phyloP scores from a whole-genome alignment of 106 monocot species.

The Xerophyta viscosa region DNA sequence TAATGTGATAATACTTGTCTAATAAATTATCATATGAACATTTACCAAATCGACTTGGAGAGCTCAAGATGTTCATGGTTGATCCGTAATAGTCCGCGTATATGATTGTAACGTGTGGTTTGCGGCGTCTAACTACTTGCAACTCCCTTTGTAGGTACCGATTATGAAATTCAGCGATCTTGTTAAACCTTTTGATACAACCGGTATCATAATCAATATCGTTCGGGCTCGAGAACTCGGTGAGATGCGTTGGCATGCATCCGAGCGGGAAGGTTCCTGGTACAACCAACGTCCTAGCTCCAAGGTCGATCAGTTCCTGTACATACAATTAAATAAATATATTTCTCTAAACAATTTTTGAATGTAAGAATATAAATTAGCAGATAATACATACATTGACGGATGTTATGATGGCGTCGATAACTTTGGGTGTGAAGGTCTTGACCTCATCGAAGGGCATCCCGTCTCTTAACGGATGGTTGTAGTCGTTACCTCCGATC shows the following conservation, averaged over 20 bases:
- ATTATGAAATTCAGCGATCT: conserved; percentile 30
- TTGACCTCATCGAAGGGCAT: conserved; percentile 10
- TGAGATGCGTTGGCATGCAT: conserved; percentile 21
- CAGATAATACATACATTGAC: conserved; percentile 17
- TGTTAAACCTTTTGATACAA: conserved; percentile 32
- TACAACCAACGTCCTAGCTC: conserved; percentile 21
- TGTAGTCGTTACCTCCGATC: conserved; percentile 10
- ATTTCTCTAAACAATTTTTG: neutral
- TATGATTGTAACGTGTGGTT: conserved; percentile 22
- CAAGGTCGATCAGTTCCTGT: conserved; percentile 28
- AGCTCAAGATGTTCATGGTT: conserved; percentile 12
- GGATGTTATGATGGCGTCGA: conserved; percentile 11
- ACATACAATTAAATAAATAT: neutral
- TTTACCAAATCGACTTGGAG: conserved; percentile 28
- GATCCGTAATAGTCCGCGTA: conserved; percentile 23
- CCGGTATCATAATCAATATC: conserved; percentile 22
- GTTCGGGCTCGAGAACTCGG: conserved; percentile 7
- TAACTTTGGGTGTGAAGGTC: conserved; percentile 19
- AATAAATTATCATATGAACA: neutral
- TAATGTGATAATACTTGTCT: too few species aligned
- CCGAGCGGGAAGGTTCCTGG: conserved; percentile 29
- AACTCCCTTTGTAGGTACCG: conserved; percentile 16
- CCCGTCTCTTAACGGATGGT: conserved; percentile 4
- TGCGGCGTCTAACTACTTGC: conserved; percentile 9
- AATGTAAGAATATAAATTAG: neutral